Evolutionary conservation across 2,329 filamentous ascomycete genomes (phyloP).

Genomic region (Emericellopsis cladophorae): DNA sequence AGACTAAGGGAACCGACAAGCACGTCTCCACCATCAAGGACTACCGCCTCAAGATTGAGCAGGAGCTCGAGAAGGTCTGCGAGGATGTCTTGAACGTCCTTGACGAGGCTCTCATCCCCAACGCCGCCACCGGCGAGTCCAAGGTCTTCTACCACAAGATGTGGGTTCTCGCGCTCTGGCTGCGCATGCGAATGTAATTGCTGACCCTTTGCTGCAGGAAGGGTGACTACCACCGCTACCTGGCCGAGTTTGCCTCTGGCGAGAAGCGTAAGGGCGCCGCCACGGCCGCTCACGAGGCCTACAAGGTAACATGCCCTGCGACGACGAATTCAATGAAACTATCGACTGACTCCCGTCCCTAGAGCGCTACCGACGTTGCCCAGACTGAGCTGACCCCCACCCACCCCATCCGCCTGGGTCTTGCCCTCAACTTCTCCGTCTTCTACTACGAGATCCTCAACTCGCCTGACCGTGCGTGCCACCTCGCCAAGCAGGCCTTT

Average conservation of each 20-base stretch:
- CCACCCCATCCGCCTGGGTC: constrained; percentile 93
- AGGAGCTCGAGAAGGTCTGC: constrained; percentile 94
- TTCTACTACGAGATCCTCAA: constrained; percentile 99
- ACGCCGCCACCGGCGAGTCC: constrained; percentile 92
- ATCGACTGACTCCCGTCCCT: constrained; percentile 8
- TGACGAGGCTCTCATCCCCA: constrained; percentile 86
- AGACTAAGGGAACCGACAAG: constrained; percentile 95
- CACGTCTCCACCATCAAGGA: constrained; percentile 90
- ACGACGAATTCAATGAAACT: too few species aligned
- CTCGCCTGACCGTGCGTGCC: constrained; percentile 93
- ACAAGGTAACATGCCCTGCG: constrained; percentile 59
- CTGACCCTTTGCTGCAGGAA: constrained; percentile 46
- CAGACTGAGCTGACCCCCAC: constrained; percentile 96
- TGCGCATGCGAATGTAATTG: not conserved
- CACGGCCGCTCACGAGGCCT: constrained; percentile 81
- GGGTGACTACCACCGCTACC: constrained; percentile 93
- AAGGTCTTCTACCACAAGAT: constrained; percentile 99
- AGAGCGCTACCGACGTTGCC: constrained; percentile 96
- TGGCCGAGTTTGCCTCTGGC: constrained; percentile 84
- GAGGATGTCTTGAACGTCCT: constrained; percentile 94
- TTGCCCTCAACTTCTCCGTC: constrained; percentile 97
- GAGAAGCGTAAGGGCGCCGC: constrained; percentile 87
- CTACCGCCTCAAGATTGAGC: constrained; percentile 97
- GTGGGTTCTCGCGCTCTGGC: constrained; percentile 31
- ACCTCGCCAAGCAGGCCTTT: constrained; percentile 97